Evolutionary conservation across 1,284 basidiomycete species (phyloP).

Genomic region (Trichosporon sp.): DNA sequence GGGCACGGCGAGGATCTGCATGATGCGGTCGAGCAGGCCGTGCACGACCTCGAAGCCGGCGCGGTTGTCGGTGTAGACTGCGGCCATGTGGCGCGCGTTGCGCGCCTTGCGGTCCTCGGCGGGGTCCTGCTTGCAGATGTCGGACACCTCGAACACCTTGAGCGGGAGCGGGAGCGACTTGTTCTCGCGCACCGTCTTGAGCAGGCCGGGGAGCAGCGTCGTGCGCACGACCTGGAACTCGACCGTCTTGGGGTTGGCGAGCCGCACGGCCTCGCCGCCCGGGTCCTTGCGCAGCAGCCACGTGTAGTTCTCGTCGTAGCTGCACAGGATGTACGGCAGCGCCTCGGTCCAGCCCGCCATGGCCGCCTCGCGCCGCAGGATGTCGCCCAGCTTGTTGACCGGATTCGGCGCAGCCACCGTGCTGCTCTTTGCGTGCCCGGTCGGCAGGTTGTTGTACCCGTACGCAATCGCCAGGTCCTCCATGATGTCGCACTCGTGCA

Average conservation of each 20-base stretch:
- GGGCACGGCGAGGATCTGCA: constrained; percentile 90
- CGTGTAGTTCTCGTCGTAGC: constrained; percentile 95
- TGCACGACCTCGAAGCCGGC: constrained; percentile 97
- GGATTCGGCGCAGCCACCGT: constrained; percentile 90
- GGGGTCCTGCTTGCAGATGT: constrained; percentile 84
- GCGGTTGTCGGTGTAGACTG: constrained; percentile 91
- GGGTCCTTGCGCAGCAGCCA: constrained; percentile 85
- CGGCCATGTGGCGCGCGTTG: constrained; percentile 82
- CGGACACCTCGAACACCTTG: constrained; percentile 88
- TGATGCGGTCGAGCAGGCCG: constrained; percentile 85
- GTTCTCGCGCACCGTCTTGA: constrained; percentile 97
- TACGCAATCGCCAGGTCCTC: constrained; percentile 97
- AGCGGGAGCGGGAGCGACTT: constrained; percentile 87
- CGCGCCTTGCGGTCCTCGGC: constrained; percentile 73
- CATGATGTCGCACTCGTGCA: constrained; percentile 98
- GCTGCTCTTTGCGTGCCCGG: constrained; percentile 87
- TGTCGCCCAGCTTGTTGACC: constrained; percentile 85
- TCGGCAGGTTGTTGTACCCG: constrained; percentile 93
- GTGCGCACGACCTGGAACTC: constrained; percentile 99
- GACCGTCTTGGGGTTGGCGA: constrained; percentile 94
- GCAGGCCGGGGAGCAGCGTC: constrained; percentile 85
- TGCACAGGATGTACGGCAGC: constrained; percentile 93
- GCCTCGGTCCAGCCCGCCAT: constrained; percentile 94
- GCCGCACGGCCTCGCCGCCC: constrained; percentile 73
- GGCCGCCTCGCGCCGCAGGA: constrained; percentile 85